A percentile compares a stretch with the other conserved stretches of the same genome.
phyloP scores from a whole-genome alignment of 1,284 basidiomycete species.

The Lignosus rhinocerotis region DNA sequence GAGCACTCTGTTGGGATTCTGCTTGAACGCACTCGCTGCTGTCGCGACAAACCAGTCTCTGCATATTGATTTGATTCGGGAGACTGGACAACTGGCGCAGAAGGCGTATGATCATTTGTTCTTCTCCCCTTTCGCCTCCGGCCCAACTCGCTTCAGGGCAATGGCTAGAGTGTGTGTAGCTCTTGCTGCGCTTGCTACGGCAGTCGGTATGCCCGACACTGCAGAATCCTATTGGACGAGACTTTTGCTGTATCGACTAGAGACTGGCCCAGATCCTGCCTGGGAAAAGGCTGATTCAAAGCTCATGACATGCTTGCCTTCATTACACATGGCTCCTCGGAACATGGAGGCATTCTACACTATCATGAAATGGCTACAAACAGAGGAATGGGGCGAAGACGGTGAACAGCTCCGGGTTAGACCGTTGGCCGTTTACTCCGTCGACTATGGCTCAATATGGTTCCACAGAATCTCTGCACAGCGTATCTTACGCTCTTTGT shows the following conservation, averaged over 20 bases:
- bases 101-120: slow-evolving; percentile 48
- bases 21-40: slow-evolving; percentile 42
- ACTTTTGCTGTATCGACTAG: slow-evolving; percentile 34
- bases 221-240: slow-evolving; percentile 32
- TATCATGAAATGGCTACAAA: slow-evolving; percentile 31
- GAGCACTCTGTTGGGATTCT: slow-evolving; percentile 44
- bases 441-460: not conserved
- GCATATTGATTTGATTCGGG: slow-evolving; percentile 46
- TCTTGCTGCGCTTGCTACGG: slow-evolving; percentile 24
- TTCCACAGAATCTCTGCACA: slow-evolving; percentile 15
- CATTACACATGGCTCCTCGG: slow-evolving; percentile 20
- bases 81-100: slow-evolving; percentile 40
- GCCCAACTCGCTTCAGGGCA: slow-evolving; percentile 39
- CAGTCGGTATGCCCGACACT: slow-evolving; percentile 26
- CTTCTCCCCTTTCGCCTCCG: slow-evolving; percentile 39
- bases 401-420: slow-evolving; percentile 34
- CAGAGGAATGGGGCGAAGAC: slow-evolving; percentile 37
- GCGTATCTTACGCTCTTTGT: slow-evolving; percentile 17
- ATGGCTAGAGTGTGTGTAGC: slow-evolving; percentile 41
- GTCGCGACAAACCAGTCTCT: slow-evolving; percentile 47
- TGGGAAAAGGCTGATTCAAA: slow-evolving; percentile 27
- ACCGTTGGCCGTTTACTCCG: not conserved
- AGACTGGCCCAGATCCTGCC: slow-evolving; percentile 23
- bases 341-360: slow-evolving; percentile 33
- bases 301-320: slow-evolving; percentile 16